Conservation (phyloP, 2,329 filamentous ascomycete species). For the Pestalotiopsis sp. region DNA sequence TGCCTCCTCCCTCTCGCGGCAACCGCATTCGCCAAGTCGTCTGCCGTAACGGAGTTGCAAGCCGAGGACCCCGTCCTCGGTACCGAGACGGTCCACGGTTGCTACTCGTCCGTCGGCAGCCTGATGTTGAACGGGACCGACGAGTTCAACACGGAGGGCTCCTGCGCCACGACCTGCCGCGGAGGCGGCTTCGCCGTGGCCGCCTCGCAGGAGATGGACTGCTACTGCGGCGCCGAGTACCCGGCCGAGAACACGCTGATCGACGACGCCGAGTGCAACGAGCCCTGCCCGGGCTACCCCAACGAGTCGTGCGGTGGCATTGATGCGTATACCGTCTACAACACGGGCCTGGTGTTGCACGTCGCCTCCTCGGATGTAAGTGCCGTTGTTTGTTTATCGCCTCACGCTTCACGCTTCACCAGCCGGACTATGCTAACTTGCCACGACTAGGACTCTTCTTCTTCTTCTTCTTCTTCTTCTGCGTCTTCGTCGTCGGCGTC, state of each 20-base stretch:
- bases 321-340: constrained; percentile 31
- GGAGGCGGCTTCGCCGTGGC: not conserved
- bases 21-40: not conserved
- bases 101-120: constrained; percentile 14
- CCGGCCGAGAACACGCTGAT: constrained; percentile 51
- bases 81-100: constrained; percentile 12
- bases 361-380: constrained; percentile 6
- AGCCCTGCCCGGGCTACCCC: constrained; percentile 54
- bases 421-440: not conserved
- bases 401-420: not conserved
- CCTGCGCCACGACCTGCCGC: not conserved
- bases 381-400: not conserved
- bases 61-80: constrained; percentile 11
- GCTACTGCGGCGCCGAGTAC: constrained; percentile 61
- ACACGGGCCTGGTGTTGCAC: constrained; percentile 14
- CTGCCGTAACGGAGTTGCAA: not conserved
- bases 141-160: constrained; percentile 1
- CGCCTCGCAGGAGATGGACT: constrained; percentile 34
- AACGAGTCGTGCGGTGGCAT: constrained; percentile 52
- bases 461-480: not conserved
- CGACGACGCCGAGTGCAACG: constrained; percentile 51
- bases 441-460: not conserved
- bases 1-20: constrained; percentile 4
- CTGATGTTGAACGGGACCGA: not conserved
- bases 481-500: constrained; percentile 1